These are phyloP conservation scores for Diplodia sapinea DNA, from an alignment of 2,329 filamentous ascomycete species.

Conservation along the genomic window DNA sequence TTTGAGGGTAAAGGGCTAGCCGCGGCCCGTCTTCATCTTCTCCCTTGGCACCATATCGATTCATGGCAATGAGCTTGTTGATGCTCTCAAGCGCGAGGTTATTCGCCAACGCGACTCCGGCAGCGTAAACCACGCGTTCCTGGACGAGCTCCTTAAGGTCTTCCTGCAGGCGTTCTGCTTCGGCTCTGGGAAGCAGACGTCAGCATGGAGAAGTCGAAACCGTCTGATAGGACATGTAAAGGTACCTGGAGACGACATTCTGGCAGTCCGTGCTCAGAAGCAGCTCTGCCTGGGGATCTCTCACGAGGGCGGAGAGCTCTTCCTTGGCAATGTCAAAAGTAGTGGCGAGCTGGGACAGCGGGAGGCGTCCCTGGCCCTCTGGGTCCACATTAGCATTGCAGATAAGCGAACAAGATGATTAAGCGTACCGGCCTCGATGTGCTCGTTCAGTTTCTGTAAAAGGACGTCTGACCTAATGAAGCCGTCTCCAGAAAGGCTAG, in stretches of 20 bases:
- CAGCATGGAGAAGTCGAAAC: not conserved
- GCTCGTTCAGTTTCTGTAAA: constrained; percentile 36
- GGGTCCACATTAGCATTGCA: not conserved
- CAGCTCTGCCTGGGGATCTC: constrained; percentile 14
- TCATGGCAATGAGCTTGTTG: constrained; percentile 34
- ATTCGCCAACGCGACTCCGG: constrained; percentile 32
- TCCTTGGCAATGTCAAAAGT: constrained; percentile 14
- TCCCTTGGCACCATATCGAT: constrained; percentile 13
- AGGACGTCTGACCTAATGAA: constrained; percentile 39
- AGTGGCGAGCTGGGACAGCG: constrained; percentile 3
- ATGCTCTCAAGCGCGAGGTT: constrained; percentile 39
- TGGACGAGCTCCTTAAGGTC: constrained; percentile 18
- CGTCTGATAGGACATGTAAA: not conserved
- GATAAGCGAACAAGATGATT: not conserved
- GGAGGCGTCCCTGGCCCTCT: constrained; percentile 6
- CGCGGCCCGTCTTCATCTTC: constrained; percentile 11
- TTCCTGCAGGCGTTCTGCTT: constrained; percentile 11
- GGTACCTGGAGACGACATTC: constrained; percentile 39
- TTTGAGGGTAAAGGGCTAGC: constrained; percentile 9
- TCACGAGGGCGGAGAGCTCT: constrained; percentile 10
- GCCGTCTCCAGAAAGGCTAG: constrained; percentile 37
- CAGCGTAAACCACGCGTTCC: constrained; percentile 17
- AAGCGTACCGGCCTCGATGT: constrained; percentile 31
- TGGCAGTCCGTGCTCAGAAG: constrained; percentile 38
- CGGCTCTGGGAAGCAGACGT: not conserved